phyloP scores from a whole-genome alignment of 1,284 basidiomycete species.

The Cutaneotrichosporon arboriforme region DNA sequence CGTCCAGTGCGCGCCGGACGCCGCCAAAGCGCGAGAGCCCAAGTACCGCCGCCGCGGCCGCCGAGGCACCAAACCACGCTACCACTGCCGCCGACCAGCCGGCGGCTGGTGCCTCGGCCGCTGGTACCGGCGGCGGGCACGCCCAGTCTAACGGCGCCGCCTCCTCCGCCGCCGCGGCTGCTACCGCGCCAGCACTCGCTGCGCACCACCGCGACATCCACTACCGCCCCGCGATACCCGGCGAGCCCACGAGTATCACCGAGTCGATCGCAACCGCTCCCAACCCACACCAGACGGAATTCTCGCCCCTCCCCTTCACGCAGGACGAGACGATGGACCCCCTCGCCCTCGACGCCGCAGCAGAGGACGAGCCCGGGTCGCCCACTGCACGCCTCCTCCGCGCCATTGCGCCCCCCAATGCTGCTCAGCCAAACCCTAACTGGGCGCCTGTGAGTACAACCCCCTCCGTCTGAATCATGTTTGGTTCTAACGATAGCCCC shows the following conservation, averaged over 20 bases:
- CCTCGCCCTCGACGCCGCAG: slow-evolving; percentile 24
- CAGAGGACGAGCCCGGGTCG: slow-evolving; percentile 36
- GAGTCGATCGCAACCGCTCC: slow-evolving; percentile 41
- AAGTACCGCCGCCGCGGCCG: background rate
- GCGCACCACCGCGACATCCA: slow-evolving; percentile 9
- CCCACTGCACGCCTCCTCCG: slow-evolving; percentile 39
- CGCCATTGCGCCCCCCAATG: slow-evolving; percentile 42
- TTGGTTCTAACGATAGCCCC: slow-evolving; percentile 30
- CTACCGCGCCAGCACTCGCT: background rate
- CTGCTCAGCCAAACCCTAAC: slow-evolving; percentile 33
- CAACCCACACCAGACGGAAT: slow-evolving; percentile 39
- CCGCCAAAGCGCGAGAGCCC: slow-evolving; percentile 8
- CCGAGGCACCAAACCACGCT: background rate
- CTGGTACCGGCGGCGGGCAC: slow-evolving; percentile 28
- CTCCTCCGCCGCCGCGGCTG: background rate
- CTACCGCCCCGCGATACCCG: slow-evolving; percentile 15
- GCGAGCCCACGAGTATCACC: slow-evolving; percentile 30
- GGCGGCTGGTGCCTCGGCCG: background rate
- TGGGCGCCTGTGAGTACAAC: slow-evolving; percentile 43
- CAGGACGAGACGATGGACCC: slow-evolving; percentile 31
- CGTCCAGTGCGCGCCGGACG: slow-evolving; percentile 7
- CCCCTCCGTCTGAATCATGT: no score
- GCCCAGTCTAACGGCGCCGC: slow-evolving; percentile 18
- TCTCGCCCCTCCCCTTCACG: slow-evolving; percentile 30
- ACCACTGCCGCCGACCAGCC: background rate